phyloP scores from a whole-genome alignment of 371 early-diverging fungal genomes.

The Thermomucor indicae-seudaticae region DNA sequence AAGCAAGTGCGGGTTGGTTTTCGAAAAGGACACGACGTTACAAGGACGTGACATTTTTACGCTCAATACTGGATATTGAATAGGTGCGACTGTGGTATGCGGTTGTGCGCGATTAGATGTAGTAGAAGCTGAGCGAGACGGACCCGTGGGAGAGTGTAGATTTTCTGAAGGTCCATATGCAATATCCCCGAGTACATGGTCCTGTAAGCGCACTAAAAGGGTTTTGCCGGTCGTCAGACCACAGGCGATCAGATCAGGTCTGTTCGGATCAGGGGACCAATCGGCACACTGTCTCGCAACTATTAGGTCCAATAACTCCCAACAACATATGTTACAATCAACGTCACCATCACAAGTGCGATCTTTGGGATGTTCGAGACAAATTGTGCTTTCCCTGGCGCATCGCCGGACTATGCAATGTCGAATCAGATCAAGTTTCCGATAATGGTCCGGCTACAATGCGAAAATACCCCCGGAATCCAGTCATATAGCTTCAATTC shows the following conservation, averaged over 20 bases:
- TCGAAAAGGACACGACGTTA: conserved; percentile 70
- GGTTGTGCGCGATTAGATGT: conserved; percentile 4
- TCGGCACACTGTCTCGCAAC: conserved; percentile 57
- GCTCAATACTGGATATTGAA: conserved; percentile 50
- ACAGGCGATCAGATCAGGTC: conserved; percentile 64
- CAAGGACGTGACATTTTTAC: conserved; percentile 65
- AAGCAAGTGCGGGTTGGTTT: conserved; percentile 54
- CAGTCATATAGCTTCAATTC: conserved; percentile 69
- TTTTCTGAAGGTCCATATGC: too few species aligned
- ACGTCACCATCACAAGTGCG: conserved; percentile 57
- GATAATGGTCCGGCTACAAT: too few species aligned
- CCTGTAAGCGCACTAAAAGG: conserved; percentile 55
- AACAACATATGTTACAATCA: neutral
- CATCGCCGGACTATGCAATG: conserved; percentile 43
- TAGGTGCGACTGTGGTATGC: too few species aligned
- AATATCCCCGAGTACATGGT: conserved; percentile 27
- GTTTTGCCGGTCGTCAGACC: conserved; percentile 70
- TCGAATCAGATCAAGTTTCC: too few species aligned
- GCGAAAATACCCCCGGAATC: conserved; percentile 45
- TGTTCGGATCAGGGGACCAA: conserved; percentile 70
- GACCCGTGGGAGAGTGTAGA: conserved; percentile 12
- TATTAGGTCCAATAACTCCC: neutral
- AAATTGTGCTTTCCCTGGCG: conserved; percentile 44
- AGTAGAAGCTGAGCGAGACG: conserved; percentile 13
- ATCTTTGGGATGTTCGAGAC: conserved; percentile 61